These are phyloP conservation scores for Paecilomyces formosus DNA, from an alignment of 2,329 filamentous ascomycete species.

Conservation along the genomic window DNA sequence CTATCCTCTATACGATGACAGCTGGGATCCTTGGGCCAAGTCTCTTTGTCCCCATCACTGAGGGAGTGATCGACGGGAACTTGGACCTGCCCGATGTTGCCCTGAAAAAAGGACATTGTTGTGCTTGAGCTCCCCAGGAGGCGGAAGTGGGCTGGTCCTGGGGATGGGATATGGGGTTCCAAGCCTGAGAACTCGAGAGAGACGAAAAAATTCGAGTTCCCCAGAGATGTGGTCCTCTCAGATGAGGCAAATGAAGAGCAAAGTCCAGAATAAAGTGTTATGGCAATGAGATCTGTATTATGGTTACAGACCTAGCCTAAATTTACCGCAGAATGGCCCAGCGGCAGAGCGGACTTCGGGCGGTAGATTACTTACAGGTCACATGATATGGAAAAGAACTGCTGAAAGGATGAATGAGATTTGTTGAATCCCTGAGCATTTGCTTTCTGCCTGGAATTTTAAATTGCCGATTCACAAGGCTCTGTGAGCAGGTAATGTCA, in stretches of 20 bases:
- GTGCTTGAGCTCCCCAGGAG: neutral
- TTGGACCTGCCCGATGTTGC: conserved; percentile 15
- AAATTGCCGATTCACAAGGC: neutral
- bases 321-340: neutral
- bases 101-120: conserved; percentile 7
- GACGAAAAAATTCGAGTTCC: neutral
- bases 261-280: neutral
- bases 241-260: too few relatives aligned
- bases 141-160: neutral
- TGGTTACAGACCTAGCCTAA: neutral
- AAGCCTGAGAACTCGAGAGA: neutral
- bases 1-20: conserved; percentile 32
- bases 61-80: conserved; percentile 25
- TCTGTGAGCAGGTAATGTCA: neutral
- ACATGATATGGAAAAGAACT: neutral
- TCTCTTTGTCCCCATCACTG: conserved; percentile 30
- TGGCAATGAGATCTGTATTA: neutral
- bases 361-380: neutral
- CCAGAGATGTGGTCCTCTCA: neutral
- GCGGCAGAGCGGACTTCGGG: neutral
- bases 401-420: neutral
- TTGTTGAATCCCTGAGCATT: neutral
- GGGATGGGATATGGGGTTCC: neutral
- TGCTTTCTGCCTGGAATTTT: neutral
- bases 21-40: conserved; percentile 29